These are phyloP conservation scores for Paecilomyces dactylethromorphus DNA, from an alignment of 2,329 filamentous ascomycete species.

Conservation along the genomic window DNA sequence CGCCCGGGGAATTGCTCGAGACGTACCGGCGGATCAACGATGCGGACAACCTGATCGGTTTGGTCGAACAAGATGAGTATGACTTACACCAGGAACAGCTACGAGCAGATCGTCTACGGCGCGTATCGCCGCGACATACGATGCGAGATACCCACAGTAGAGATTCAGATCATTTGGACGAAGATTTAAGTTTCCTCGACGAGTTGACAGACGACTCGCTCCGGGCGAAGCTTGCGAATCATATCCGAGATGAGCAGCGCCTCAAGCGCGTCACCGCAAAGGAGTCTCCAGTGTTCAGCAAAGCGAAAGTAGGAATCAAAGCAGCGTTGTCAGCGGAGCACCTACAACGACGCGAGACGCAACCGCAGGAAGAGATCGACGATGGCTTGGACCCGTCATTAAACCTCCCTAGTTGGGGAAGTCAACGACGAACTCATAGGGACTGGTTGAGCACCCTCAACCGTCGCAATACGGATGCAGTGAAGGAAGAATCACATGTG, in stretches of 20 bases:
- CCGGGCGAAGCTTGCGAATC: slow-evolving; percentile 27
- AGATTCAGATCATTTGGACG: slow-evolving; percentile 12
- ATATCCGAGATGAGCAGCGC: slow-evolving; percentile 31
- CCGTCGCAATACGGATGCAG: slow-evolving; percentile 12
- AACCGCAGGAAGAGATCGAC: slow-evolving; percentile 11
- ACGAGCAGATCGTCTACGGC: slow-evolving; percentile 13
- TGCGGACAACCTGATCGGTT: slow-evolving; percentile 27
- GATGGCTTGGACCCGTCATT: slow-evolving; percentile 22
- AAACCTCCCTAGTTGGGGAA: slow-evolving; percentile 34
- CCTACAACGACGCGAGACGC: slow-evolving; percentile 28
- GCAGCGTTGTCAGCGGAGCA: slow-evolving; percentile 28
- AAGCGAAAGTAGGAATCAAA: slow-evolving; percentile 24
- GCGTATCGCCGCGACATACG: slow-evolving; percentile 18
- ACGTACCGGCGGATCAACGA: slow-evolving; percentile 34
- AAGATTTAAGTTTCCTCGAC: slow-evolving; percentile 27
- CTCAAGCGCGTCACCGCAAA: slow-evolving; percentile 31
- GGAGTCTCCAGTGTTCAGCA: slow-evolving; percentile 35
- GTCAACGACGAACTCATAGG: slow-evolving; percentile 21
- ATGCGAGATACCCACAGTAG: slow-evolving; percentile 10
- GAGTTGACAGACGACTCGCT: slow-evolving; percentile 26
- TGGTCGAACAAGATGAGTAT: slow-evolving; percentile 26
- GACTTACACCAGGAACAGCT: slow-evolving; percentile 3
- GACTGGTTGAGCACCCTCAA: slow-evolving; percentile 30
- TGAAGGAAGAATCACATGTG: slow-evolving; percentile 11
- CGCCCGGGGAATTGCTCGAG: slow-evolving; percentile 32